Conservation (phyloP, 2,329 filamentous ascomycete genomes). For the Clonostachys byssicola region DNA sequence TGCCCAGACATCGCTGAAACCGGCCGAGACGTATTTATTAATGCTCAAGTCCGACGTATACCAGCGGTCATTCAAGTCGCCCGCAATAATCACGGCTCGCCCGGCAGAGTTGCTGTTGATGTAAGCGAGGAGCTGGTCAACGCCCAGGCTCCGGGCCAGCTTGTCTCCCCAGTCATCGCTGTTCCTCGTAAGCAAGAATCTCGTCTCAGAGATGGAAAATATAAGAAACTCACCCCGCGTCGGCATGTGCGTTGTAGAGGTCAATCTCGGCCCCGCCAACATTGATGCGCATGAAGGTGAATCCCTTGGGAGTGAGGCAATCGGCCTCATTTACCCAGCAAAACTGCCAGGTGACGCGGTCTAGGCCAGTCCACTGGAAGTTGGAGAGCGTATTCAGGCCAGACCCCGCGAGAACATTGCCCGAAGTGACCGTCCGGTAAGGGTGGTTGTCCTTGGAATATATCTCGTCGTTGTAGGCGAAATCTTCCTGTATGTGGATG, state of each 20-base stretch:
- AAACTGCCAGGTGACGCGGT: conserved; percentile 52
- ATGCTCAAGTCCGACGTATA: conserved; percentile 36
- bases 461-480: conserved; percentile 63
- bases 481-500: conserved; percentile 65
- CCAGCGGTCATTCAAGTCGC: conserved; percentile 64
- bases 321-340: conserved; percentile 57
- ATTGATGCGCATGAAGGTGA: conserved; percentile 59
- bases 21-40: conserved; percentile 46
- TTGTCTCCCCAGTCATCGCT: conserved; percentile 45
- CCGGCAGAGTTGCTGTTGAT: conserved; percentile 51
- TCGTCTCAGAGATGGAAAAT: not conserved
- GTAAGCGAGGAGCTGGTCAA: conserved; percentile 54
- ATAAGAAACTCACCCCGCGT: conserved; percentile 40
- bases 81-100: conserved; percentile 59
- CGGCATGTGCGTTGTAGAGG: conserved; percentile 63
- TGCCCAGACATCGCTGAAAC: conserved; percentile 56
- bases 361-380: conserved; percentile 50
- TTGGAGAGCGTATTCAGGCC: conserved; percentile 62
- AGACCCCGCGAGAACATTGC: conserved; percentile 58
- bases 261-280: conserved; percentile 54
- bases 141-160: conserved; percentile 51
- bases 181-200: not conserved
- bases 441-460: conserved; percentile 57
- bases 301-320: conserved; percentile 67
- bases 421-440: conserved; percentile 59